phyloP scores from a whole-genome alignment of 2,329 filamentous ascomycete genomes.

The Escovopsis sp. region DNA sequence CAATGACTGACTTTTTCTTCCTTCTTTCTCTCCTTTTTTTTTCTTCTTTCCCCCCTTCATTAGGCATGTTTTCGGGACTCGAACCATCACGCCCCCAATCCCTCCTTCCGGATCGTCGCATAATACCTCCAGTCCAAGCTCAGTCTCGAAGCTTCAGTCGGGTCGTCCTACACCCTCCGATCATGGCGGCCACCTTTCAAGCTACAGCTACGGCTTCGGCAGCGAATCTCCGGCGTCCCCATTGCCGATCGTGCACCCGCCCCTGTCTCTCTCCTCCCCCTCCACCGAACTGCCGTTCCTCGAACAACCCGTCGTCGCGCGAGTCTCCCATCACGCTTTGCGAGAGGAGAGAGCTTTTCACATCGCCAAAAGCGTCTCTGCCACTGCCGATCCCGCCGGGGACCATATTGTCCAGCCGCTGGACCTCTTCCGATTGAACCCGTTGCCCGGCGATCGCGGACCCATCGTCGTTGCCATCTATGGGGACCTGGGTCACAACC shows the following conservation, averaged over 20 bases:
- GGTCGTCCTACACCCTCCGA: constrained; percentile 30
- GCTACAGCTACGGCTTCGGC: constrained; percentile 17
- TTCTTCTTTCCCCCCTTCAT: constrained; percentile 1
- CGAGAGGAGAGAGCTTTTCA: constrained; percentile 80
- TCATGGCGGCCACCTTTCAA: constrained; percentile 10
- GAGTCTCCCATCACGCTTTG: constrained; percentile 67
- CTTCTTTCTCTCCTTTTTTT: too few species aligned
- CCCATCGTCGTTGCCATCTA: constrained; percentile 70
- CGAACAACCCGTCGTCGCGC: constrained; percentile 58
- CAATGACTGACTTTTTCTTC: background rate
- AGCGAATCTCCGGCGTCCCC: constrained; percentile 26
- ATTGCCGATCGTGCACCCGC: constrained; percentile 19
- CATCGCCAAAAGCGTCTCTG: constrained; percentile 57
- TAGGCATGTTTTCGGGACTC: constrained; percentile 53
- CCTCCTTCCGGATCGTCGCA: constrained; percentile 31
- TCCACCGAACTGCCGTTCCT: constrained; percentile 35
- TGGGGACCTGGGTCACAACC: constrained; percentile 60
- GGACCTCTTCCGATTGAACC: constrained; percentile 58
- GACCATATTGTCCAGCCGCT: constrained; percentile 68
- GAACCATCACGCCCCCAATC: constrained; percentile 35
- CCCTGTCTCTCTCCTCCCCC: constrained; percentile 17
- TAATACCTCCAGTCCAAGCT: constrained; percentile 28
- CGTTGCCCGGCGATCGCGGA: constrained; percentile 51
- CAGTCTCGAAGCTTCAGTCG: constrained; percentile 25
- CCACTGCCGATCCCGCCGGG: constrained; percentile 55